Base-by-base conservation (phyloP, 805 yeast genomes). In the Lachancea meyersii region DNA sequence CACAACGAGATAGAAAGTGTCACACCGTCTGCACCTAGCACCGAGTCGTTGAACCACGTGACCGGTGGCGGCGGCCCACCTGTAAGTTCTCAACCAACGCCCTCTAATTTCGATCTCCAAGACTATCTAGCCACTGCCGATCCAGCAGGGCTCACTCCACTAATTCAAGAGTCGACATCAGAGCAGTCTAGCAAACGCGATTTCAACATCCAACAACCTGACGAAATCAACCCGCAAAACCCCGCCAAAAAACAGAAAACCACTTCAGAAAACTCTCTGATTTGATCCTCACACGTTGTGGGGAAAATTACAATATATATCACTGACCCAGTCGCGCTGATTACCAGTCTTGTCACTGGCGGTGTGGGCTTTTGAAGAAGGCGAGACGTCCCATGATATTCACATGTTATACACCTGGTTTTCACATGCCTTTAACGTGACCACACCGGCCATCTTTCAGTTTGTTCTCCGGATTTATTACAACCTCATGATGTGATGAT, bases 41-140 rank as follows among this genome's bases (percentile, higher is more conserved):
- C 32, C 4, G 16, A 18, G 30, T 23, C 21, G n/a, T n/a, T n/a
- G 33, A 18, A 23, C 11, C 38, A 24, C 32, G 21, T n/a, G n/a
- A n/a, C n/a, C n/a, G n/a, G n/a, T n/a, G n/a, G n/a, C 13, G 28
- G 13, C 13, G 13, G 13, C 13, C 28, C 6, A 6, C 14, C 28
- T 6, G 13, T 10, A 5, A 26, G 28, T 11, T n/a, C 44, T 14
- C 28, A 19, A 11, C 31, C 20, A 5, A 6, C 40, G 4, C 35
- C 31, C 4, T 39, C 44, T 30, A 42, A 40, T 17, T 49, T 50
- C 38, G 54, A 49, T 31, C 40, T 50, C 8, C 54, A 52, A 26
- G 51, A 51, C 35, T 50, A 49, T 48, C 31, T 43, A 3, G 17
- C 45, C 6, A 42, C 45, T 14, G 21, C 45, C 6, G 41, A 32